Conservation (phyloP, 257 asterid genomes). For the Solanum stenotomum region DNA sequence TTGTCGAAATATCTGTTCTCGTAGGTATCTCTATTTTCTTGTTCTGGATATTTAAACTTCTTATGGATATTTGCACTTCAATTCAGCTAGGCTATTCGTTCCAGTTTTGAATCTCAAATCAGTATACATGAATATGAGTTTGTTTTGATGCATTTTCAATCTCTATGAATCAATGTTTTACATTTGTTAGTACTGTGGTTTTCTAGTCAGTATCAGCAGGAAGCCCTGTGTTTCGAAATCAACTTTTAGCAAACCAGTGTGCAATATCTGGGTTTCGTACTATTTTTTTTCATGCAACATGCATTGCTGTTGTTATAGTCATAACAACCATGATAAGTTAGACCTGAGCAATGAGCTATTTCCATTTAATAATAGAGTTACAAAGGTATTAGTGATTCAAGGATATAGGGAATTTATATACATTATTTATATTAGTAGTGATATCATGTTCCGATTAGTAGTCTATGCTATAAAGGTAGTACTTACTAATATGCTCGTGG, state of each 20-base stretch:
- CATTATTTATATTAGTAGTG: background rate
- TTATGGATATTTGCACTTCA: background rate
- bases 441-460: background rate
- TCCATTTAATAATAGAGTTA: fast-evolving
- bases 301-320: background rate
- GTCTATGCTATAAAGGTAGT: too few relatives aligned
- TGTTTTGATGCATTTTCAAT: background rate
- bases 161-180: background rate
- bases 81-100: background rate
- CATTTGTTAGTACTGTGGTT: background rate
- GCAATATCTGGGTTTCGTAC: background rate
- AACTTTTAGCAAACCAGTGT: background rate
- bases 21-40: background rate
- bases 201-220: background rate
- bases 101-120: background rate
- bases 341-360: background rate
- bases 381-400: background rate
- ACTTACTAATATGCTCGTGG: too few relatives aligned
- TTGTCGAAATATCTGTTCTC: constrained; percentile 2
- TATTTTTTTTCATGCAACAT: background rate
- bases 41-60: background rate
- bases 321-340: background rate
- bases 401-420: background rate
- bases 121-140: background rate
- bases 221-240: background rate